These are phyloP conservation scores for Solanum pimpinellifolium DNA, from an alignment of 257 asterid genomes.

Conservation along the genomic window DNA sequence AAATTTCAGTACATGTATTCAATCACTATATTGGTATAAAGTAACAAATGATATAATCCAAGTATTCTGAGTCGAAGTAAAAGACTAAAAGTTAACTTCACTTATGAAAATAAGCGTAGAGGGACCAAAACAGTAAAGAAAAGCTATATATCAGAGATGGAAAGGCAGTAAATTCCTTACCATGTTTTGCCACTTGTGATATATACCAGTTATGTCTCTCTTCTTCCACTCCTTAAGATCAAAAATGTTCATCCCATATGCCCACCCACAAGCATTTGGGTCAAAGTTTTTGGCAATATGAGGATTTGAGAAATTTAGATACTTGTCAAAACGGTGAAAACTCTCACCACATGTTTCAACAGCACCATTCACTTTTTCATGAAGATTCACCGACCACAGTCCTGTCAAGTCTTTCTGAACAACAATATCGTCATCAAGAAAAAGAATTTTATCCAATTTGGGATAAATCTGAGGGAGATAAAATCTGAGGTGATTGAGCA, in stretches of 20 bases:
- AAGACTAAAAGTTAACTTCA: neutral
- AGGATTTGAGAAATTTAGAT: conserved; percentile 92
- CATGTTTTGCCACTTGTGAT: conserved; percentile 99
- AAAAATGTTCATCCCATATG: conserved; percentile 95
- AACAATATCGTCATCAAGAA: conserved; percentile 96
- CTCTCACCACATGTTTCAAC: conserved; percentile 98
- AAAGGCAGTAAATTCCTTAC: conserved; percentile 18
- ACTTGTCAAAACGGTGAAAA: conserved; percentile 96
- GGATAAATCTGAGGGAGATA: conserved; percentile 96
- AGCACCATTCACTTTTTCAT: conserved; percentile 93
- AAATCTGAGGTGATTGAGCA: conserved; percentile 96
- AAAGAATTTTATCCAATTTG: conserved; percentile 83
- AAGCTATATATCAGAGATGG: neutral
- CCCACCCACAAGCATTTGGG: conserved; percentile 99
- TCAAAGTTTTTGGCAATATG: conserved; percentile 77
- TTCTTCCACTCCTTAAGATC: conserved; percentile 93
- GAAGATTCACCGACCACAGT: conserved; percentile 76
- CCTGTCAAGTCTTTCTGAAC: conserved; percentile 98
- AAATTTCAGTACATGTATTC: neutral
- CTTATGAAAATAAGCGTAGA: neutral
- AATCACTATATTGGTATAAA: neutral
- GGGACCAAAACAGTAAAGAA: neutral
- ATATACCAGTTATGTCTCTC: conserved; percentile 93
- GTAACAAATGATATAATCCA: neutral
- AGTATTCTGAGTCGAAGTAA: neutral